Percentiles rank a stretch among this genome's conserved stretches.
Evolutionary conservation across 257 asterid genomes (phyloP).

Genomic region (Petrea volubilis): DNA sequence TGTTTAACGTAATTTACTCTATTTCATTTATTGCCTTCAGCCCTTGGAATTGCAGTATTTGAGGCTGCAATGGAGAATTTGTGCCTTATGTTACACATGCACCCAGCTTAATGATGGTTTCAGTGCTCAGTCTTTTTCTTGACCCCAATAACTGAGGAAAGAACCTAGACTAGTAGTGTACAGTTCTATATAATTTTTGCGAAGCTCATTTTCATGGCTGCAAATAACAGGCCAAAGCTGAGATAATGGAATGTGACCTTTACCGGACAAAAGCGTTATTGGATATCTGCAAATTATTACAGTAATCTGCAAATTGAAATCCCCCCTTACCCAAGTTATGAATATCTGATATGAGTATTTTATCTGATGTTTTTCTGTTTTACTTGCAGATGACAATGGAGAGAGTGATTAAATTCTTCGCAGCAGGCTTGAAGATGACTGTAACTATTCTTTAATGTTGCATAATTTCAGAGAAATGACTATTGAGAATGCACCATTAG

Average conservation of each 20-base stretch:
- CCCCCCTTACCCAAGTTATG: neutral
- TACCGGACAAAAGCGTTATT: neutral
- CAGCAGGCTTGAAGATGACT: slow-evolving; percentile 23
- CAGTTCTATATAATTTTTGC: no score
- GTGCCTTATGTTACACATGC: neutral
- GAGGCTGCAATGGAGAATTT: neutral
- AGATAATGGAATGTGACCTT: slow-evolving; percentile 16
- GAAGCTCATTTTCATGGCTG: no score
- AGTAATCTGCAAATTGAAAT: neutral
- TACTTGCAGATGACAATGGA: slow-evolving; percentile 56
- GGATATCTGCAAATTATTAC: no score
- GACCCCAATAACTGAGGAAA: neutral
- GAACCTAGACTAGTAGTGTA: neutral
- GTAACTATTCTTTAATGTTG: slow-evolving; percentile 18
- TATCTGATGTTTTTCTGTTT: slow-evolving; percentile 8
- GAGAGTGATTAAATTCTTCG: slow-evolving; percentile 54
- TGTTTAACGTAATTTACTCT: no score
- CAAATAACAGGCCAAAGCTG: no score
- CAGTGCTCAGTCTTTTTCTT: neutral
- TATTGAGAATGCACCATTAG: neutral
- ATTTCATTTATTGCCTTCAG: no score
- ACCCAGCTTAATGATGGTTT: neutral
- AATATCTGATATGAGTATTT: neutral
- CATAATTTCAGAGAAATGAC: slow-evolving; percentile 3
- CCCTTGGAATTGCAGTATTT: neutral